phyloP scores from a whole-genome alignment of 2,329 filamentous ascomycete genomes.

The Juglanconis juglandina region DNA sequence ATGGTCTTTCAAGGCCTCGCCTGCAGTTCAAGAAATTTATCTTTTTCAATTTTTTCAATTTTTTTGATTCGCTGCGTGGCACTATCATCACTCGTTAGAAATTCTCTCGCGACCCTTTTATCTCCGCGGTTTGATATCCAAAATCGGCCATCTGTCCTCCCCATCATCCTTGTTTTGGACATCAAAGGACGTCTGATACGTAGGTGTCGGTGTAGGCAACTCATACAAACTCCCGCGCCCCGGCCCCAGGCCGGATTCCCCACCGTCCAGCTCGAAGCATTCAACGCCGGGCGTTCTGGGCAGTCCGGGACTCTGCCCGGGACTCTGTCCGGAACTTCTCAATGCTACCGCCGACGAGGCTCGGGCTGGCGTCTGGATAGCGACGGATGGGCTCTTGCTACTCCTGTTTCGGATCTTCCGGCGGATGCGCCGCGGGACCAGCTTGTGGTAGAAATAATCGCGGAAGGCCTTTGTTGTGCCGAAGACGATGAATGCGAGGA shows the following conservation, averaged over 20 bases:
- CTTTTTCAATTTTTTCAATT: not conserved
- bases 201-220: not conserved
- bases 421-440: constrained; percentile 21
- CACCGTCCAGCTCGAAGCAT: constrained; percentile 8
- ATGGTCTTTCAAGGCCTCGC: not conserved
- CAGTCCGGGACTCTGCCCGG: not conserved
- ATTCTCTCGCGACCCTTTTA: not conserved
- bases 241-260: not conserved
- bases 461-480: constrained; percentile 37
- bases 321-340: not conserved
- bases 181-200: not conserved
- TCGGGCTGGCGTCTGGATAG: not conserved
- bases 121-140: not conserved
- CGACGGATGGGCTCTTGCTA: not conserved
- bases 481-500: constrained; percentile 38
- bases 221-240: not conserved
- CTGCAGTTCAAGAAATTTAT: not conserved
- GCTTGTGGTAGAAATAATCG: constrained; percentile 24
- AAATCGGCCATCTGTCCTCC: constrained; percentile 5
- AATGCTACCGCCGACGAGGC: not conserved
- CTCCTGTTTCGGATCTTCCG: not conserved
- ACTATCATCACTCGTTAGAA: constrained; percentile 4
- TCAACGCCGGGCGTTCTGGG: not conserved
- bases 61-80: not conserved
- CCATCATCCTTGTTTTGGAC: not conserved